Evolutionary conservation across 495 filamentous ascomycete genomes (phyloP), one percentile per base, ranked within the genome.

Genomic region (Aspergillus funiculosus): DNA sequence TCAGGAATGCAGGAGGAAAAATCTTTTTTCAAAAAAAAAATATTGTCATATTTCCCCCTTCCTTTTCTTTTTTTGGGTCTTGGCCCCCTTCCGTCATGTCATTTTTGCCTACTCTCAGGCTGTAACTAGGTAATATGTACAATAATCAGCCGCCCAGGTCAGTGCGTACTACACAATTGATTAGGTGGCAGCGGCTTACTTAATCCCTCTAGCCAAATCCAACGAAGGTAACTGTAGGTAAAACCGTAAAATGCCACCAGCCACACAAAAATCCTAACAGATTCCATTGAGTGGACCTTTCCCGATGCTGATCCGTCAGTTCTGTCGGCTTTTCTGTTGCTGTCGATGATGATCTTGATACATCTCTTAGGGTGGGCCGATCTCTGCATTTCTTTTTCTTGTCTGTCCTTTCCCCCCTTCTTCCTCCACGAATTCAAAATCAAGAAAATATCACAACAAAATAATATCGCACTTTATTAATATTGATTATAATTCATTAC

Each of bases 31-130:
- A 24, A 17, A 22, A 17, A 8, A 22, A 10, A 24, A 24, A 26
- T 28, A 14, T 40, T n/a, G 14, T 17, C 28, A 44, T 43, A 28
- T 31, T 44, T 27, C 20, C n/a, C n/a, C n/a, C n/a, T n/a, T 29
- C 24, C 8, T 39, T 39, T 45, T 29, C 20, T 27, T 34, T 44
- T 20, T 31, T 47, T 28, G 6, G 34, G 11, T 10, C 26, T 59
- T 65, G 50, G n/a, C 54, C 62, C 62, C 57, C 64, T 67, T 65
- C 58, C 64, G 64, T 67, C 64, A 65, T 67, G 28, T 38, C 8
- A 34, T 43, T 40, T 21, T 32, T 40, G n/a, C n/a, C n/a, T n/a
- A n/a, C n/a, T n/a, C n/a, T n/a, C n/a, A n/a, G n/a, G n/a, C n/a
- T n/a, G n/a, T n/a, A n/a, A n/a, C n/a, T n/a, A n/a, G n/a, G n/a